Conservation (phyloP, 2,329 filamentous ascomycete genomes). For the Hypoxylon sp. region DNA sequence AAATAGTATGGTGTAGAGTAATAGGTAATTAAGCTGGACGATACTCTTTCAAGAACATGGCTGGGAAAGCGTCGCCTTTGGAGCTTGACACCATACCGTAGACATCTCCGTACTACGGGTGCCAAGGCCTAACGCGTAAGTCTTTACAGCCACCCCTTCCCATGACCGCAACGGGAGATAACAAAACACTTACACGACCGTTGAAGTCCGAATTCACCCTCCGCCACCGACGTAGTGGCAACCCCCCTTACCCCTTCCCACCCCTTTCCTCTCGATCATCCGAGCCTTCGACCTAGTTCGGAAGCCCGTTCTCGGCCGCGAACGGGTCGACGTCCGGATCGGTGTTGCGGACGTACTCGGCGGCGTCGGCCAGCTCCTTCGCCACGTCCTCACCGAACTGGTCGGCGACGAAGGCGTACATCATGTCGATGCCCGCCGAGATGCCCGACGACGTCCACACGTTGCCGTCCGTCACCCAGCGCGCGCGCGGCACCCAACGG, state of each 20-base stretch:
- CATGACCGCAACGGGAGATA: not conserved
- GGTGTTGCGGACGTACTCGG: constrained; percentile 66
- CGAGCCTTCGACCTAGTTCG: too few relatives aligned
- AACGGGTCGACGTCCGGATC: constrained; percentile 64
- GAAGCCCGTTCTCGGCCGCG: constrained; percentile 4
- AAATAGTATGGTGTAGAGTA: too few relatives aligned
- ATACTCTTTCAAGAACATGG: too few relatives aligned
- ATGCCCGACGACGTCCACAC: constrained; percentile 71
- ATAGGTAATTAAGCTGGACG: too few relatives aligned
- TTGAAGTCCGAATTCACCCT: too few relatives aligned
- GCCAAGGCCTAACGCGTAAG: too few relatives aligned
- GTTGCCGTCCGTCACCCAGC: constrained; percentile 72
- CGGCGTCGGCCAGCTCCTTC: constrained; percentile 54
- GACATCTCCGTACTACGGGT: too few relatives aligned
- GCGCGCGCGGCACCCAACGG: constrained; percentile 66
- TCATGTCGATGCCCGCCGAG: constrained; percentile 67
- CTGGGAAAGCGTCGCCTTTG: too few relatives aligned
- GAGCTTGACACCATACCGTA: too few relatives aligned
- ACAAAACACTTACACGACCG: too few relatives aligned
- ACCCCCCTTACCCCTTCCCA: not conserved
- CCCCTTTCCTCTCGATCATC: too few relatives aligned
- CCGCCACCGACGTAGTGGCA: not conserved
- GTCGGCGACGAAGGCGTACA: constrained; percentile 62
- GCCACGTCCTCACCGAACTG: constrained; percentile 63
- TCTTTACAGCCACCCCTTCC: not conserved